Base-by-base conservation (phyloP, 192 early-diverging fungal species). In the Coemansia sp. region DNA sequence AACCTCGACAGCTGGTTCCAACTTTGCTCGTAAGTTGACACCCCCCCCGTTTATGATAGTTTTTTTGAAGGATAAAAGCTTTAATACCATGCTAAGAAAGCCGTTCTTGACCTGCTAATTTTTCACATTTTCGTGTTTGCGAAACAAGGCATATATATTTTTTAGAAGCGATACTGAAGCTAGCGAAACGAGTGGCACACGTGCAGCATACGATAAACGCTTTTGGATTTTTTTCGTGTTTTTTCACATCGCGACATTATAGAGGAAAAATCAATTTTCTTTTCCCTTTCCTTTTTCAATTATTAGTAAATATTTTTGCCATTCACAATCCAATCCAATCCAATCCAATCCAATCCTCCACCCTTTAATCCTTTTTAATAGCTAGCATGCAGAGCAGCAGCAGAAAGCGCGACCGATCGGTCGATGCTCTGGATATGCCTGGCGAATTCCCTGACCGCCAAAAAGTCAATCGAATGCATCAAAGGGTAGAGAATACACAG, bases 381-480 rank as follows among this genome's bases (percentile, higher is more conserved):
- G n/a, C n/a, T n/a, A n/a, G 15, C 3, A 51, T 51, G 48, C 18
- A 15, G 13, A 29, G 35, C 35, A 68, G 61, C 29, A 58, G 28
- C 63, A 73, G 58, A 16, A 79, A 79, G 49, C 76, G 76, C 45
- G 20, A 25, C 48, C 63, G 76, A 3, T 31, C 55, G 10, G 35
- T 23, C 7, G 76, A 78, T 29, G 18, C 51, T 3, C 16, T 43
- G 7, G 71, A 78, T 4, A 69, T 78, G 48, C 76, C 76, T 8
- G 76, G 76, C 21, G 37, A 66, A 18, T 78, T 78, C 53, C 76
- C 76, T 7, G 43, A 43, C 18, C 39, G 6, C 26, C 30, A 58
- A 26, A 66, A 62, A 34, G 43, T 56, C 26, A 56, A 16, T 31
- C 46, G 20, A 25, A 5, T 49, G 7, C 46, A 49, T 5, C 20